A percentile compares a stretch with the other conserved stretches of the same genome.
Conservation (phyloP, 2,329 filamentous ascomycete species). For the Trichoderma simmonsii region DNA sequence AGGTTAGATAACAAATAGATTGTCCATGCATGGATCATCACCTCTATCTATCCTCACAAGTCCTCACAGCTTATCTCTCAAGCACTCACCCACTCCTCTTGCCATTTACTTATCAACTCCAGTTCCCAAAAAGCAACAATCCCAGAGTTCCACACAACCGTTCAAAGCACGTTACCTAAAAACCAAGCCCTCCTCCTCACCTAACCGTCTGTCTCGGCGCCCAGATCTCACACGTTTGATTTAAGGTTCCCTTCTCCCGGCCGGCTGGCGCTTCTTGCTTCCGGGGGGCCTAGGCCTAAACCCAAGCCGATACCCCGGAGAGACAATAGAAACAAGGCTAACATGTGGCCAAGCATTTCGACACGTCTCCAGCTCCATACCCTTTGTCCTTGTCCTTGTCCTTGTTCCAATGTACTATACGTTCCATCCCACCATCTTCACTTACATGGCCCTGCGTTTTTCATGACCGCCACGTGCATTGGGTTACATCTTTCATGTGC, state of each 20-base stretch:
- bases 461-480: conserved; percentile 6
- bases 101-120: not conserved
- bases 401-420: not conserved
- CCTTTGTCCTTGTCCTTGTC: not conserved
- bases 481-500: conserved; percentile 9
- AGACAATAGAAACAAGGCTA: not conserved
- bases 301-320: not conserved
- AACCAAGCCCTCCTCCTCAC: not conserved
- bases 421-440: conserved; percentile 6
- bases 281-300: not conserved
- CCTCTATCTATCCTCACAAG: not conserved
- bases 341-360: conserved; percentile 1
- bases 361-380: not conserved
- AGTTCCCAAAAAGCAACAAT: conserved; percentile 1
- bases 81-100: not conserved
- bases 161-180: not conserved
- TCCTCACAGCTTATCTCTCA: not conserved
- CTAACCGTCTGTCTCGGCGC: not conserved
- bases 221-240: conserved; percentile 18
- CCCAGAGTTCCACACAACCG: conserved; percentile 1
- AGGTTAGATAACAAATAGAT: not conserved
- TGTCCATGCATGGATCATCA: not conserved
- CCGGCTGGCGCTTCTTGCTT: not conserved
- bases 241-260: conserved; percentile 8
- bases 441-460: not conserved